phyloP scores from a whole-genome alignment of 345 rosid genomes.

The Balakata baccata region DNA sequence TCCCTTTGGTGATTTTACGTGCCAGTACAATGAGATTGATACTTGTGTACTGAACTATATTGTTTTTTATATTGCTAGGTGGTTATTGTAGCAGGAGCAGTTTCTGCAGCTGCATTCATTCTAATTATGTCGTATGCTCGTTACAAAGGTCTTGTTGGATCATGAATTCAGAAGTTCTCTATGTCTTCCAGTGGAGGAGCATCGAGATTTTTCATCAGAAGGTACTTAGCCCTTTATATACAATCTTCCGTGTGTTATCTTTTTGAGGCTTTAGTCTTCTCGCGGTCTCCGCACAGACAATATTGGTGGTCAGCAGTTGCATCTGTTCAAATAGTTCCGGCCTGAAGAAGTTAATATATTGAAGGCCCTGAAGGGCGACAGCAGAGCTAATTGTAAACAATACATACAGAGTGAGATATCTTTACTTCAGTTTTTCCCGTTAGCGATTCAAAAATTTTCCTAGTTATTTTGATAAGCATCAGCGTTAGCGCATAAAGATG shows the following conservation, averaged over 20 bases:
- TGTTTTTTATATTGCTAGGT: slow-evolving; percentile 43
- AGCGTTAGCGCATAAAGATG: background rate
- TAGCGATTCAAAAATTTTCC: background rate
- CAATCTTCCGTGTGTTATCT: background rate
- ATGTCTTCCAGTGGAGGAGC: too few species aligned
- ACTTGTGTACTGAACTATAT: background rate
- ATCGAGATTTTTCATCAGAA: too few species aligned
- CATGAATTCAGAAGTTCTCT: slow-evolving; percentile 35
- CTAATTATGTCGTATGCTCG: slow-evolving; percentile 74
- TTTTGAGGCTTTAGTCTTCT: background rate
- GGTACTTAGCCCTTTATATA: too few species aligned
- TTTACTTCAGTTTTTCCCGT: background rate
- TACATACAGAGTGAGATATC: background rate
- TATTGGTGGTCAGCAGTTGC: background rate
- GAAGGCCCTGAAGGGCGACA: background rate
- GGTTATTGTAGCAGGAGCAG: slow-evolving; percentile 44
- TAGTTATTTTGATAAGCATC: background rate
- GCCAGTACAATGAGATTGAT: background rate
- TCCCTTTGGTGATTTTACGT: slow-evolving; percentile 5
- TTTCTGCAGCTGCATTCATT: slow-evolving; percentile 43
- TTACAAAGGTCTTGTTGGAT: slow-evolving; percentile 82
- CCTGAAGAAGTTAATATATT: background rate
- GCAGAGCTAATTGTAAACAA: background rate
- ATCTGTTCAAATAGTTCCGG: background rate
- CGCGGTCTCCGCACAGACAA: background rate